phyloP scores from a whole-genome alignment of 208 protist genomes.

The Kentomonas sorsogonicus region DNA sequence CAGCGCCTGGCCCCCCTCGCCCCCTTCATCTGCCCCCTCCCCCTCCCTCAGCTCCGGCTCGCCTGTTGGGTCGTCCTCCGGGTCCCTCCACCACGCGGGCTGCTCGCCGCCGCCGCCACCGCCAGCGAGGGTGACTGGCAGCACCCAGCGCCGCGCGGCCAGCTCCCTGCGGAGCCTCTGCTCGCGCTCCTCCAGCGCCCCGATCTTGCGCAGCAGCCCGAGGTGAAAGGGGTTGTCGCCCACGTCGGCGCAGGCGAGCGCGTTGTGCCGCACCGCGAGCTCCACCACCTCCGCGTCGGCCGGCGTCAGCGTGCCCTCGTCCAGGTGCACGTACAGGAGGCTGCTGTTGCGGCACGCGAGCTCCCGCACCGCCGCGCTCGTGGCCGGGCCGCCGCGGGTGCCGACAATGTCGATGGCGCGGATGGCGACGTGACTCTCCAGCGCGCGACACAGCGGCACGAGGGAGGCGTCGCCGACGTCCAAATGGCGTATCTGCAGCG shows the following conservation, averaged over 20 bases:
- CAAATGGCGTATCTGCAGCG: slow-evolving; percentile 73
- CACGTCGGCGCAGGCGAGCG: slow-evolving; percentile 63
- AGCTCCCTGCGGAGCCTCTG: slow-evolving; percentile 59
- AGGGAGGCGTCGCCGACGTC: slow-evolving; percentile 72
- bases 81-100: too few relatives aligned
- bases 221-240: slow-evolving; percentile 78
- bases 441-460: slow-evolving; percentile 60
- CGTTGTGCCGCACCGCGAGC: slow-evolving; percentile 60
- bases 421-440: slow-evolving; percentile 47
- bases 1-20: too few relatives aligned
- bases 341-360: slow-evolving; percentile 70
- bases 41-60: too few relatives aligned
- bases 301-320: slow-evolving; percentile 47
- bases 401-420: slow-evolving; percentile 70
- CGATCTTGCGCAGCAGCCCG: slow-evolving; percentile 61
- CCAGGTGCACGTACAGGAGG: slow-evolving; percentile 69
- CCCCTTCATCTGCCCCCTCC: too few relatives aligned
- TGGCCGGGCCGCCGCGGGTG: slow-evolving; percentile 51
- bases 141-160: slow-evolving; percentile 55
- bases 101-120: too few relatives aligned
- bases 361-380: slow-evolving; percentile 50
- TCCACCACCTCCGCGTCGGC: slow-evolving; percentile 48
- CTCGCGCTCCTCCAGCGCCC: slow-evolving; percentile 65
- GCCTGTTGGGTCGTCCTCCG: too few relatives aligned
- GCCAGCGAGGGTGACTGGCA: too few relatives aligned